Conservation (phyloP, 2,329 filamentous ascomycete species). For the Colletotrichum eremochloae region DNA sequence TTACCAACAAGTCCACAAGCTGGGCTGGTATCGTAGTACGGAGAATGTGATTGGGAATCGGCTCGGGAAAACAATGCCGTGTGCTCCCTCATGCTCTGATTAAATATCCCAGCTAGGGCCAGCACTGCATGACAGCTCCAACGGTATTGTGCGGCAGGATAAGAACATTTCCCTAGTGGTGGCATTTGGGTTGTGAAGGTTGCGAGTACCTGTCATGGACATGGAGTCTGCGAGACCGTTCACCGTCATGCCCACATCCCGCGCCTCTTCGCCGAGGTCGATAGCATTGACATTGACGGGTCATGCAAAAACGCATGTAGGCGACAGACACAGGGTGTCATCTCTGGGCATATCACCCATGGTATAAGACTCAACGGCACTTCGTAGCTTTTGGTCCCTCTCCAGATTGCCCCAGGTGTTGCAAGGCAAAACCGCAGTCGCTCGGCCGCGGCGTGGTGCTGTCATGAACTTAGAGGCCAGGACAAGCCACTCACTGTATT, state of each 20-base stretch:
- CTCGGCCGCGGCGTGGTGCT: neutral
- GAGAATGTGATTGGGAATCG: slow-evolving; percentile 12
- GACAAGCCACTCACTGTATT: neutral
- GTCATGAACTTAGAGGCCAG: neutral
- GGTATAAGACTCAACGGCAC: slow-evolving; percentile 7
- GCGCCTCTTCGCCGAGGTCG: neutral
- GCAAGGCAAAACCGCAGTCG: neutral
- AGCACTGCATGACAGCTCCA: slow-evolving; percentile 21
- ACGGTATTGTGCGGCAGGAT: neutral
- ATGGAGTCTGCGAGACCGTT: neutral
- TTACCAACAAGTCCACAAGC: neutral
- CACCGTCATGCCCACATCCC: slow-evolving; percentile 3
- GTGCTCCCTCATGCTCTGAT: too few species aligned
- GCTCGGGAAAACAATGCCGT: neutral
- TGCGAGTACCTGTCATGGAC: neutral
- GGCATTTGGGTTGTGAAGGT: slow-evolving; percentile 5
- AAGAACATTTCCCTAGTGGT: slow-evolving; percentile 8
- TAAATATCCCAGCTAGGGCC: neutral
- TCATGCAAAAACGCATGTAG: neutral
- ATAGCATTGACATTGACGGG: neutral
- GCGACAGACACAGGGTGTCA: neutral
- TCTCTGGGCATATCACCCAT: slow-evolving; percentile 1
- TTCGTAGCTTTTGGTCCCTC: neutral
- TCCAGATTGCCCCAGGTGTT: neutral
- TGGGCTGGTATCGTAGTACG: slow-evolving; percentile 4